phyloP scores from a whole-genome alignment of 1,139 yeast species.

The Magnusiomyces tetraspermus region DNA sequence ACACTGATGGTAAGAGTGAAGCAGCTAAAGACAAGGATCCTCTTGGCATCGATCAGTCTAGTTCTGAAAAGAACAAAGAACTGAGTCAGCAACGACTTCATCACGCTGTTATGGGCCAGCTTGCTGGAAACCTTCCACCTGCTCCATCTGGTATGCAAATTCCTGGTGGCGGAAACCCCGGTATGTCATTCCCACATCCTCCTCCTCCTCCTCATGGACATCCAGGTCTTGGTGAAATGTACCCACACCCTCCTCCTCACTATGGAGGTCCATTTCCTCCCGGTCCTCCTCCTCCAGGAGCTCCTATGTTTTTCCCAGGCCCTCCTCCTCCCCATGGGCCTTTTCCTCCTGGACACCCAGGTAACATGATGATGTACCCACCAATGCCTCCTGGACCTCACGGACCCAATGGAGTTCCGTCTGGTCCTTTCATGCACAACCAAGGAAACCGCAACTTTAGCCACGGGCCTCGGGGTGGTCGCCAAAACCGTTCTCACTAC shows the following conservation, averaged over 20 bases:
- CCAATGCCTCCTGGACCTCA: constrained; percentile 18
- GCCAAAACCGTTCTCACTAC: neutral
- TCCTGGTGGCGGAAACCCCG: constrained; percentile 16
- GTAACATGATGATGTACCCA: constrained; percentile 12
- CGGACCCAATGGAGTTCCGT: constrained; percentile 16
- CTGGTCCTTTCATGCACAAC: constrained; percentile 13
- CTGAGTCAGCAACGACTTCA: constrained; percentile 33
- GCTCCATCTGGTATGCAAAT: constrained; percentile 26
- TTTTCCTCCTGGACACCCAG: constrained; percentile 18
- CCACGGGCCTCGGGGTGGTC: neutral
- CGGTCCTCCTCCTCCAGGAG: too few species aligned
- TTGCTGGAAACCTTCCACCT: constrained; percentile 31
- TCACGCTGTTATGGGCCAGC: constrained; percentile 36
- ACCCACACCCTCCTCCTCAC: constrained; percentile 5
- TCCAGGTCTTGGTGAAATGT: neutral
- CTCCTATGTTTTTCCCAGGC: neutral
- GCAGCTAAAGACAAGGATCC: neutral
- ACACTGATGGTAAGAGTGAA: neutral
- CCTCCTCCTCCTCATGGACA: constrained; percentile 15
- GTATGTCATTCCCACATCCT: too few species aligned
- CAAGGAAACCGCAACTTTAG: neutral
- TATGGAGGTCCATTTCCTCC: constrained; percentile 15
- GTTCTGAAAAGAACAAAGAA: constrained; percentile 24
- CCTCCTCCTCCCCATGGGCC: constrained; percentile 19
- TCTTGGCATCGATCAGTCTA: constrained; percentile 5